Conservation (phyloP, 163 green algal species). For the Scenedesmus sp. region DNA sequence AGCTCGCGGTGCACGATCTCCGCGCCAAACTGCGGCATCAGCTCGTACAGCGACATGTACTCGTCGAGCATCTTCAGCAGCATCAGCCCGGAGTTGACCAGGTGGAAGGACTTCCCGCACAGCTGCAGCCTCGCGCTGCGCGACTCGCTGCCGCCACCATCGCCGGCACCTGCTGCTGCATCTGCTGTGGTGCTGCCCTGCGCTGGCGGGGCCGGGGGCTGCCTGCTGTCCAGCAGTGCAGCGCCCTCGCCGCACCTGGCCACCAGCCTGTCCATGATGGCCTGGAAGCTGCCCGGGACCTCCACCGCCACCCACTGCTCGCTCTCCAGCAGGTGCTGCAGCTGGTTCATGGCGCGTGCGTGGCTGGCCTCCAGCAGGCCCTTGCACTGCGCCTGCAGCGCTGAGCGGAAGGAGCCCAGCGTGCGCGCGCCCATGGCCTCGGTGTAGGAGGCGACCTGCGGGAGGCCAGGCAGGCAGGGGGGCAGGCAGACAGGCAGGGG, state of each 20-base stretch:
- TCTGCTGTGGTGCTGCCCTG: not conserved
- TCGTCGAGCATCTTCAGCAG: constrained; percentile 78
- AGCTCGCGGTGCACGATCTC: constrained; percentile 81
- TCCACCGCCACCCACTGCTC: constrained; percentile 80
- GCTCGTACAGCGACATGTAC: constrained; percentile 62
- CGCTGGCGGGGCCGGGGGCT: not conserved
- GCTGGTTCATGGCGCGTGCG: constrained; percentile 62
- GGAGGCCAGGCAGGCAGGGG: not conserved
- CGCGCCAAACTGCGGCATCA: constrained; percentile 66
- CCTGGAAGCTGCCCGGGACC: constrained; percentile 73
- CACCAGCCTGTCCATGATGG: constrained; percentile 66
- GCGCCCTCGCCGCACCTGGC: constrained; percentile 25
- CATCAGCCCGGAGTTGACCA: constrained; percentile 79
- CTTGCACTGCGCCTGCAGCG: constrained; percentile 74
- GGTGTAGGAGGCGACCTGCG: constrained; percentile 25
- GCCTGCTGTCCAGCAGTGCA: constrained; percentile 24
- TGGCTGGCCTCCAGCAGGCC: constrained; percentile 78
- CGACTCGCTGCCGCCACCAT: not conserved
- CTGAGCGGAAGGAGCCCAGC: constrained; percentile 57
- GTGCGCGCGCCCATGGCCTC: constrained; percentile 50
- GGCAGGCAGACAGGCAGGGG: not conserved
- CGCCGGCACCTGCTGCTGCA: constrained; percentile 3
- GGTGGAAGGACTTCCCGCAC: constrained; percentile 63
- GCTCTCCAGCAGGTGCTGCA: constrained; percentile 75
- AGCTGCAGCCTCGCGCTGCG: constrained; percentile 55